Conservation (phyloP, 1,139 yeast species). For the Pneumocystis jirovecii region DNA sequence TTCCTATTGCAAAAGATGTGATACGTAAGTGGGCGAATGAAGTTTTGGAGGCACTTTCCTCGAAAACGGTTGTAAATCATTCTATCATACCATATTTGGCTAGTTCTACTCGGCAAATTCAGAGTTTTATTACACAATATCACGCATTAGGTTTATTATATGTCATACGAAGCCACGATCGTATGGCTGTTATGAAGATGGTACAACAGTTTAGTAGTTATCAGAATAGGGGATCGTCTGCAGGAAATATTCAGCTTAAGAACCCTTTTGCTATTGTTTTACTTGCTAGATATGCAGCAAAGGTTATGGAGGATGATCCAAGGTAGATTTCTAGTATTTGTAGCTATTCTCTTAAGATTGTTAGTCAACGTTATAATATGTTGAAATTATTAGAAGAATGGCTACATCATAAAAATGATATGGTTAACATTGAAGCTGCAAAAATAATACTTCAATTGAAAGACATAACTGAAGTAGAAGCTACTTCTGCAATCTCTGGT, state of each 20-base stretch:
- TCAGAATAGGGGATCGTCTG: slow-evolving; percentile 7
- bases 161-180: slow-evolving; percentile 77
- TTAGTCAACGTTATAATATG: slow-evolving; percentile 32
- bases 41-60: slow-evolving; percentile 72
- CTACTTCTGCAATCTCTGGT: slow-evolving; percentile 23
- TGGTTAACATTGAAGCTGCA: slow-evolving; percentile 89
- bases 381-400: slow-evolving; percentile 54
- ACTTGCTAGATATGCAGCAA: slow-evolving; percentile 67
- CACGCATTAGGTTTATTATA: slow-evolving; percentile 88
- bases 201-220: slow-evolving; percentile 54
- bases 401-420: slow-evolving; percentile 70
- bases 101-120: slow-evolving; percentile 11
- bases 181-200: slow-evolving; percentile 84
- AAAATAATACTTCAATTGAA: slow-evolving; percentile 58
- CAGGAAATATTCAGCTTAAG: slow-evolving; percentile 32
- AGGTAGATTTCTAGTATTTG: slow-evolving; percentile 3
- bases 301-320: slow-evolving; percentile 44
- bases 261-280: slow-evolving; percentile 58
- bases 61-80: slow-evolving; percentile 30
- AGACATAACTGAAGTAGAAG: slow-evolving; percentile 47
- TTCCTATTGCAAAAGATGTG: slow-evolving; percentile 80
- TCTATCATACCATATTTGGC: slow-evolving; percentile 9
- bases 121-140: slow-evolving; percentile 73
- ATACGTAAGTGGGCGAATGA: slow-evolving; percentile 90
- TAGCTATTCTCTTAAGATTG: slow-evolving; percentile 18